phyloP scores from a whole-genome alignment of 257 asterid species.

The Mitragyna speciosa region DNA sequence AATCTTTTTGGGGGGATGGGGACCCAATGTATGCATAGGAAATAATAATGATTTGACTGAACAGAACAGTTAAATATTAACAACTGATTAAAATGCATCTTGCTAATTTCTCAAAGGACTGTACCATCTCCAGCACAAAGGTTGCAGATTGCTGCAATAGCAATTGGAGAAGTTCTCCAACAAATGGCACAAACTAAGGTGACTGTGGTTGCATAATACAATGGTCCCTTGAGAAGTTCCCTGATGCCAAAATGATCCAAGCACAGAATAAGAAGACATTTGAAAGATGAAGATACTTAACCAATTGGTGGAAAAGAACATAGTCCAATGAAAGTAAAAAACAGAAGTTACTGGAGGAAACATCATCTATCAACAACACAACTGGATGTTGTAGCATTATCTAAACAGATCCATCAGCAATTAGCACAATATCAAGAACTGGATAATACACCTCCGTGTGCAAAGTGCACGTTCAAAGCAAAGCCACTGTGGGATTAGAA shows the following conservation, averaged over 20 bases:
- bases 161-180: slow-evolving; percentile 93
- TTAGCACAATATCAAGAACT: neutral
- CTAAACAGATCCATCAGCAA: neutral
- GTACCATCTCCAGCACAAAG: slow-evolving; percentile 98
- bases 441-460: neutral
- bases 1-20: neutral
- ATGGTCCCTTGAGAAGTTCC: slow-evolving; percentile 94
- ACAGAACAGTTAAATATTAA: neutral
- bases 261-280: slow-evolving; percentile 20
- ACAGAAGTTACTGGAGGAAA: neutral
- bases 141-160: slow-evolving; percentile 80
- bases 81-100: neutral
- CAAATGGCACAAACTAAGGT: slow-evolving; percentile 67
- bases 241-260: slow-evolving; percentile 39
- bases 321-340: neutral
- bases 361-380: neutral
- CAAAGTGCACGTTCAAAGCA: neutral
- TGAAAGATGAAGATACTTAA: neutral
- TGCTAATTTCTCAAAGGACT: neutral
- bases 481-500: neutral
- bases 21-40: neutral
- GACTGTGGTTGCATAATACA: slow-evolving; percentile 81
- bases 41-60: neutral
- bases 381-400: neutral
- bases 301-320: neutral